Base-by-base conservation (phyloP, 2,329 filamentous ascomycete species). In the Aspergillus sp. region DNA sequence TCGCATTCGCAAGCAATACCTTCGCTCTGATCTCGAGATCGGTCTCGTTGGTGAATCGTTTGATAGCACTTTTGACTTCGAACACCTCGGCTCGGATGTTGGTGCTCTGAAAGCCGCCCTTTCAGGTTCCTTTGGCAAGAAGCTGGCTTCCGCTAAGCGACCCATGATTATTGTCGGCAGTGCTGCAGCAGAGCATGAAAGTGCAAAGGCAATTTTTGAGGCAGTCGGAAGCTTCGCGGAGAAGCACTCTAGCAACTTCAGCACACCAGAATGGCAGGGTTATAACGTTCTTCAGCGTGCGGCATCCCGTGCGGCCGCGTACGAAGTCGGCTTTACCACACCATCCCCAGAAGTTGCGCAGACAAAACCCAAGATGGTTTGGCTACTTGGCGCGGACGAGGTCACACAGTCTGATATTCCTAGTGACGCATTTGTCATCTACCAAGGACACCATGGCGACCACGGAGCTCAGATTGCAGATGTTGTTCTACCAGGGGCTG, bases 381-480 rank as follows among this genome's bases (percentile, higher is more conserved):
- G 93, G 93, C 87, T 99, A 51, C 87, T 99, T 51, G 95, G 93
- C 66, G 95, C 95, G 27, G 95, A 99, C 73, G 95, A 99, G 80
- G 84, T 98, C 72, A 83, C 83, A 63, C 86, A 90, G 66, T 83
- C 86, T 58, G 92, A 97, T 67, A 90, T 99, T 57, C 95, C 95
- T 69, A 96, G 95, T 82, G 90, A 95, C 65, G 93, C 95, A 12
- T 99, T 98, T 73, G 88, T 99, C 61, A 86, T 99, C 69, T 99
- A 99, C 82, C 95, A 99, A 79, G 95, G 95, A 64, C 95, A 99
- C 77, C 95, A 99, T 77, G 95, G 95, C 77, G 95, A 99, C 79
- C 86, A 86, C 53, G 95, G 93, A 64, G 95, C 95, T 55, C 89
- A 96, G 77, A 86, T 97, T 61, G 95, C 95, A 49, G 93, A 99